Base-by-base conservation (phyloP, 306 rosid species). In the Cucumis hystrix region DNA sequence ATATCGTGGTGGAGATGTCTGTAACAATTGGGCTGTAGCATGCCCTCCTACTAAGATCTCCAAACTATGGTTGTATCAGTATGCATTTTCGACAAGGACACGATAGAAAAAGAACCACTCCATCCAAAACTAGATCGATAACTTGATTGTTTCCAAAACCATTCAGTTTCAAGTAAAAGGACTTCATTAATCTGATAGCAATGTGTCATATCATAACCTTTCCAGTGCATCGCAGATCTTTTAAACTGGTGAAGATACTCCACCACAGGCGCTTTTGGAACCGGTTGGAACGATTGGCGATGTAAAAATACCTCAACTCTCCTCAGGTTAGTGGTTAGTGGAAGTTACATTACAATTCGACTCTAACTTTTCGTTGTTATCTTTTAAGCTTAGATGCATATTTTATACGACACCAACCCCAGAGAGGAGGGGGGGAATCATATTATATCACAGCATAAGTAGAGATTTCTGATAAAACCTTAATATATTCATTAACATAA, bases 21-120 rank as follows among this genome's bases (percentile, higher is more conserved):
- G 77, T 9, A 18, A 30, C 33, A 11, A 15, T 20, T 4, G 77
- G 78, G 71, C 73, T 1, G 78, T 69, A 20, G 11, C 84, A 2
- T 71, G 10, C 45, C 55, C 80, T 61, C 77, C 25, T 30, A 77
- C 84, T 0, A 85, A 78, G 62, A 66, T 85, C 45, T 86, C 82
- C 74, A 83, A 51, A 63, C 79, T 74, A 57, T 83, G 88, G 89
- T 63, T 80, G 21, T 45, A 43, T 43, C 49, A 43, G 49, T 43
- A 43, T 76, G 64, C 66, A 18, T 78, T 71, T 6, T 69, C 75
- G 8, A 21, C 1, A 7, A 68, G 74, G 33, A 68, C 74, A 1
- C 74, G 33, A 39, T 20, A 17, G 55, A 69, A 20, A 69, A 69
- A 45, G 39, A 69, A 14, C n/a, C 39, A 25, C 56, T 12, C 39